A percentile compares a stretch with the other conserved stretches of the same genome.
These are phyloP conservation scores for Monoraphidium neglectum DNA, from an alignment of 139 green algal species.

Conservation along the genomic window DNA sequence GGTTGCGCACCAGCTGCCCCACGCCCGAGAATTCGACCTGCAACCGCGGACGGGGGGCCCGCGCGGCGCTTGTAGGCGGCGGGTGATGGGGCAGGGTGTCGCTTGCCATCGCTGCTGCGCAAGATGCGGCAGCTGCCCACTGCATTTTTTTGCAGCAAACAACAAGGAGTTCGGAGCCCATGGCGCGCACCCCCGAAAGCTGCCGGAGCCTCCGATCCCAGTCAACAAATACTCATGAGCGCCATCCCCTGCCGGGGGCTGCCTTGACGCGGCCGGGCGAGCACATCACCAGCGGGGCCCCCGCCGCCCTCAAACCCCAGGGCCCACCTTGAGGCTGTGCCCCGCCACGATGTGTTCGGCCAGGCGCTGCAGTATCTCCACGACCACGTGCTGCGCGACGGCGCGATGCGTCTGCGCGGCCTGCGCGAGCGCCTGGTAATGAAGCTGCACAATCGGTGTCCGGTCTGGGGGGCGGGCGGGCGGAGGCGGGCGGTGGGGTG, in stretches of 20 bases:
- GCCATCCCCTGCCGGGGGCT: background rate
- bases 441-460: constrained; percentile 48
- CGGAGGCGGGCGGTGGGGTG: background rate
- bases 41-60: background rate
- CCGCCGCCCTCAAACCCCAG: no score
- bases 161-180: no score
- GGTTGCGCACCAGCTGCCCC: constrained; percentile 49
- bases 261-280: background rate
- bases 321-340: constrained; percentile 35
- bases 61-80: no score
- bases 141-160: no score
- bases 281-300: background rate
- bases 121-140: no score
- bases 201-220: background rate
- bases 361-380: constrained; percentile 52
- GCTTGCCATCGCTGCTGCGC: no score
- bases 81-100: background rate
- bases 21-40: constrained; percentile 52
- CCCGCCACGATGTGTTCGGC: constrained; percentile 52
- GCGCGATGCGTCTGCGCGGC: constrained; percentile 42
- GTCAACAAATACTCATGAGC: background rate
- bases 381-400: constrained; percentile 43
- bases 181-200: background rate
- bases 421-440: constrained; percentile 45
- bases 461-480: constrained; percentile 22